Conservation (phyloP, 2,329 filamentous ascomycete species). For the Ampelomyces quisqualis region DNA sequence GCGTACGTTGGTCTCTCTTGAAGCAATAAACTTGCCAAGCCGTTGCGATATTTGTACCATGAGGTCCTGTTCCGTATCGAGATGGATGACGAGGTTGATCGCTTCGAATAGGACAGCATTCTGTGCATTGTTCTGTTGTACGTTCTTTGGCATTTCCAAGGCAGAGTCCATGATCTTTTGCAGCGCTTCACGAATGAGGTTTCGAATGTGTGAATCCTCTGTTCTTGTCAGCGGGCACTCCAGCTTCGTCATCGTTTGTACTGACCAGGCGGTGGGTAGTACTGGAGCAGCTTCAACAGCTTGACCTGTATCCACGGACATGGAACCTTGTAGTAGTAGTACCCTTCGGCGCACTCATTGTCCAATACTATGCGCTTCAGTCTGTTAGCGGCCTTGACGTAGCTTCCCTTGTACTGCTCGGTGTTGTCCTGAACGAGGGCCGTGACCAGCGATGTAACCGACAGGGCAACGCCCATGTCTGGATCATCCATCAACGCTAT, state of each 20-base stretch:
- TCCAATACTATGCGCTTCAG: constrained; percentile 90
- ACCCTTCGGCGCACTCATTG: constrained; percentile 83
- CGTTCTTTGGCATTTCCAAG: constrained; percentile 93
- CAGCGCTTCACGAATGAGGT: constrained; percentile 87
- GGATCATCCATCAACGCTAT: constrained; percentile 98
- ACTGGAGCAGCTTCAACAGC: constrained; percentile 85
- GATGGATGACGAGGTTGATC: constrained; percentile 96
- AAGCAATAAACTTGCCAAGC: constrained; percentile 93
- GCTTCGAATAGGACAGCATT: constrained; percentile 98
- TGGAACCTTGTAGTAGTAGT: constrained; percentile 99
- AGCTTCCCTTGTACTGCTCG: constrained; percentile 92
- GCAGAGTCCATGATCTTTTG: constrained; percentile 89
- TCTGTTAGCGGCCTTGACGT: constrained; percentile 86
- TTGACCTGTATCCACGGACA: constrained; percentile 99
- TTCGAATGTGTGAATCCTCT: constrained; percentile 91
- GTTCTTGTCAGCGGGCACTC: constrained; percentile 22
- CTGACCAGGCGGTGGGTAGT: constrained; percentile 87
- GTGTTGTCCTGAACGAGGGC: constrained; percentile 88
- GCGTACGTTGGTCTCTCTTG: constrained; percentile 92
- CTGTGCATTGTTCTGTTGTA: constrained; percentile 98
- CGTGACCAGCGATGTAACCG: constrained; percentile 94
- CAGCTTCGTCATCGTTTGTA: not conserved
- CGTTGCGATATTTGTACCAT: constrained; percentile 95
- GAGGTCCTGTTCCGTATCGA: constrained; percentile 89
- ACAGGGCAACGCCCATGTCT: constrained; percentile 91